Evolutionary conservation across 2,329 filamentous ascomycete species (phyloP), one percentile per base, ranked within the genome.

Genomic region (Cytospora piceae): DNA sequence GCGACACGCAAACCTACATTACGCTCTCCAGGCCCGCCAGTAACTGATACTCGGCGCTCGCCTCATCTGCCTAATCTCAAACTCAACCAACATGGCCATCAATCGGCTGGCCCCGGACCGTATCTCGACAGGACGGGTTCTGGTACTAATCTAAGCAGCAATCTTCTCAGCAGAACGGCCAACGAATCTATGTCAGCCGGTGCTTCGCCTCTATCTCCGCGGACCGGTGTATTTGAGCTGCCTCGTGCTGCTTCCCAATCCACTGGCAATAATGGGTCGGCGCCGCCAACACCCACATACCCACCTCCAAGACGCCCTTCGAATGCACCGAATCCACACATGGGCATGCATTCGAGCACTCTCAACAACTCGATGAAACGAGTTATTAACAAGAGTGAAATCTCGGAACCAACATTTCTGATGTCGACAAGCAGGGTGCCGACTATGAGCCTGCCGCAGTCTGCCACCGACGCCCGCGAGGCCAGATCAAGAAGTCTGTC

Each of bases 321-420:
- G 3, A 69, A 71, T n/a, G 69, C 75, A 9, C 74, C 75, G 5
- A 73, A 71, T 17, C 72, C 74, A 12, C 73, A 70, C 63, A 71
- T 67, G 66, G 71, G 61, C 61, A 71, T 65, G 32, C 70, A 49
- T 15, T 71, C 72, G n/a, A 73, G 75, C n/a, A 71, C 72, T 22
- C 70, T 79, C 8, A 77, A 77, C 56, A 78, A 80, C 27, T 71
- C 74, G 1, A 76, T 76, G 71, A 82, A 77, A 69, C 78, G 80
- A 12, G 72, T 76, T 22, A 77, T 83, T 51, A 79, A 76, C 64
- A 81, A 79, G 66, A 76, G 77, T 65, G 83, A 85, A 27, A 82
- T 84, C 54, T 83, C 82, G 2, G 83, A 85, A 62, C 81, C 82
- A 4, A 81, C 78, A 0, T 81, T 84, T 58, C 73, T 83, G 22